These are phyloP conservation scores for Haplosporangium sp. DNA, from an alignment of 371 early-diverging fungal species.

Conservation along the genomic window DNA sequence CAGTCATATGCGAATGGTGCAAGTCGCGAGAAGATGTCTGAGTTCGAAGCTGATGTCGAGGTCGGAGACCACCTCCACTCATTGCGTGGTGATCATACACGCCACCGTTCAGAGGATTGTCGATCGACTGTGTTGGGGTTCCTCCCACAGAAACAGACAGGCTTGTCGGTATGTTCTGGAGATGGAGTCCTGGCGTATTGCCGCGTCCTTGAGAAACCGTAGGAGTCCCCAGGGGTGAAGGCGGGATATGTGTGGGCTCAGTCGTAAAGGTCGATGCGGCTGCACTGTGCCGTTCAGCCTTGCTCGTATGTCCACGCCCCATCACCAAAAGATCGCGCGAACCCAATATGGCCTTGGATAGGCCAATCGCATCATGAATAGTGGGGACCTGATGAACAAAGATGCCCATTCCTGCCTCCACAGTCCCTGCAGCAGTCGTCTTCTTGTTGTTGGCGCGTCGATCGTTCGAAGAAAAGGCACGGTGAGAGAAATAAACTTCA, in stretches of 20 bases:
- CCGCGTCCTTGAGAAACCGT: conserved; percentile 1
- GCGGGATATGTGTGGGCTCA: neutral
- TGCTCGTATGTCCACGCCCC: conserved; percentile 40
- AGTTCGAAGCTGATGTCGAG: conserved; percentile 13
- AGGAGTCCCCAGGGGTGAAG: neutral
- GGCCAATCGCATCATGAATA: conserved; percentile 44
- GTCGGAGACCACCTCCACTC: conserved; percentile 4
- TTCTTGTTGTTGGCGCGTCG: conserved; percentile 19
- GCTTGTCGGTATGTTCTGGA: conserved; percentile 9
- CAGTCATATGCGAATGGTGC: conserved; percentile 28
- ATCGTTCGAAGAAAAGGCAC: conserved; percentile 7
- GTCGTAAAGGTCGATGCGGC: neutral
- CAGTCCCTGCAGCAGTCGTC: conserved; percentile 3
- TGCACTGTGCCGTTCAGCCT: conserved; percentile 10
- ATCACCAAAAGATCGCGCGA: conserved; percentile 41
- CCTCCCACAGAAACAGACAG: neutral
- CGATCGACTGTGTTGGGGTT: conserved; percentile 6
- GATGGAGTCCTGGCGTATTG: conserved; percentile 17
- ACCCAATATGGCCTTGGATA: conserved; percentile 29
- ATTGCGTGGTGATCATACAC: neutral
- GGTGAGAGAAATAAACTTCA: conserved; percentile 36
- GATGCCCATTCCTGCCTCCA: conserved; percentile 30
- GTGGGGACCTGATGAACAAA: conserved; percentile 37
- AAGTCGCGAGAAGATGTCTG: conserved; percentile 32
- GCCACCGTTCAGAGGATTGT: conserved; percentile 9